Conservation (phyloP, 1,284 basidiomycete species). For the Flammula alnicola region DNA sequence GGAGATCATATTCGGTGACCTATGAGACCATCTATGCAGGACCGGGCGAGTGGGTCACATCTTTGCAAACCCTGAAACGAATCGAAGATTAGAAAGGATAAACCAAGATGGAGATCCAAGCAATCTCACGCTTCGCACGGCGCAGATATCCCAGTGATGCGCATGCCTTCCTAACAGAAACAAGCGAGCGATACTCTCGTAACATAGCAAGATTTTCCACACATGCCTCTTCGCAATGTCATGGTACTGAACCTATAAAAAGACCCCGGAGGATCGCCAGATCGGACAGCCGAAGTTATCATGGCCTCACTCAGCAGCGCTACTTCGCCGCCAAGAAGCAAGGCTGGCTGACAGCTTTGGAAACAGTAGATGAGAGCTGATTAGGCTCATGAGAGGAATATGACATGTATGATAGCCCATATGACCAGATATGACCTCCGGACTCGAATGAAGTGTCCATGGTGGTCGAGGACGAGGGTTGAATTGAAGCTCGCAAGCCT, state of each 20-base stretch:
- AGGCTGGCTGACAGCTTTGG: no score
- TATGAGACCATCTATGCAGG: no score
- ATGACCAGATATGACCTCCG: no score
- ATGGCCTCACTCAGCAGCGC: no score
- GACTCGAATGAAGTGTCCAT: no score
- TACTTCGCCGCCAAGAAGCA: no score
- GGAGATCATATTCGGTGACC: slow-evolving; percentile 19
- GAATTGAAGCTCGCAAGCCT: no score
- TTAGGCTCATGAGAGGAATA: no score
- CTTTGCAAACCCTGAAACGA: slow-evolving; percentile 26
- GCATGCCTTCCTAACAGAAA: slow-evolving; percentile 19
- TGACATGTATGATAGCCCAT: no score
- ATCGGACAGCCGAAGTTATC: no score
- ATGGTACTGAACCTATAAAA: slow-evolving; percentile 11
- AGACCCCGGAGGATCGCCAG: neutral
- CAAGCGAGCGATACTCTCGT: slow-evolving; percentile 1
- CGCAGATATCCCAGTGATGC: slow-evolving; percentile 13
- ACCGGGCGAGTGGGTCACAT: slow-evolving; percentile 22
- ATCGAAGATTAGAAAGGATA: slow-evolving; percentile 22
- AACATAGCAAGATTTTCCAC: slow-evolving; percentile 13
- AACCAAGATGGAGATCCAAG: slow-evolving; percentile 15
- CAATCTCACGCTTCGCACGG: slow-evolving; percentile 20
- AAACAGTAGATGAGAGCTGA: no score
- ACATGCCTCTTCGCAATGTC: slow-evolving; percentile 15
- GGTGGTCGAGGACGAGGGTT: no score